These are phyloP conservation scores for Colletotrichum acutatum DNA, from an alignment of 2,329 filamentous ascomycete genomes.

Conservation along the genomic window DNA sequence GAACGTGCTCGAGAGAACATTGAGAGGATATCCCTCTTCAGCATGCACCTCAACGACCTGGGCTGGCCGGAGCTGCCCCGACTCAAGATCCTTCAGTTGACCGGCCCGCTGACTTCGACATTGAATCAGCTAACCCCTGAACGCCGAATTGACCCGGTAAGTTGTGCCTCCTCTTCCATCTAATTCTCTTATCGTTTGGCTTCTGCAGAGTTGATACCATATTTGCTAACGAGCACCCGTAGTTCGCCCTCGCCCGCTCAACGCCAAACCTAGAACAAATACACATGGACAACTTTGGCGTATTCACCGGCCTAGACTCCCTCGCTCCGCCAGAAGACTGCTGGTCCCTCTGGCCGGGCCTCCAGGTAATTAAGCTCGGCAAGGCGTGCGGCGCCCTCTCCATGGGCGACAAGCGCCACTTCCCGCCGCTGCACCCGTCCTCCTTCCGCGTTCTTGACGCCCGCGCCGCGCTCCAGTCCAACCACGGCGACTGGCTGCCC, in stretches of 20 bases:
- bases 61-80: constrained; percentile 30
- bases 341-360: constrained; percentile 42
- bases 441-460: constrained; percentile 42
- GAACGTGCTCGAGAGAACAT: constrained; percentile 18
- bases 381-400: constrained; percentile 34
- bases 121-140: constrained; percentile 19
- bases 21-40: constrained; percentile 14
- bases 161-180: background rate
- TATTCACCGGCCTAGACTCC: constrained; percentile 30
- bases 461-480: constrained; percentile 41
- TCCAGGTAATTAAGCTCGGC: constrained; percentile 45
- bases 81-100: constrained; percentile 26
- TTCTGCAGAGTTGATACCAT: background rate
- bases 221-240: background rate
- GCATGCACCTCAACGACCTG: constrained; percentile 30
- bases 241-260: constrained; percentile 30
- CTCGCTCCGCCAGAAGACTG: constrained; percentile 25
- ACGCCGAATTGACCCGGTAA: constrained; percentile 24
- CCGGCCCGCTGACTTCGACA: constrained; percentile 20
- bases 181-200: too few species aligned
- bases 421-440: constrained; percentile 33
- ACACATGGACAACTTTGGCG: constrained; percentile 29
- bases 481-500: constrained; percentile 45
- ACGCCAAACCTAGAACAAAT: constrained; percentile 33
- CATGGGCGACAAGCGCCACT: constrained; percentile 32